Conservation (phyloP, 1,284 basidiomycete species). For the Ustilago sp. region DNA sequence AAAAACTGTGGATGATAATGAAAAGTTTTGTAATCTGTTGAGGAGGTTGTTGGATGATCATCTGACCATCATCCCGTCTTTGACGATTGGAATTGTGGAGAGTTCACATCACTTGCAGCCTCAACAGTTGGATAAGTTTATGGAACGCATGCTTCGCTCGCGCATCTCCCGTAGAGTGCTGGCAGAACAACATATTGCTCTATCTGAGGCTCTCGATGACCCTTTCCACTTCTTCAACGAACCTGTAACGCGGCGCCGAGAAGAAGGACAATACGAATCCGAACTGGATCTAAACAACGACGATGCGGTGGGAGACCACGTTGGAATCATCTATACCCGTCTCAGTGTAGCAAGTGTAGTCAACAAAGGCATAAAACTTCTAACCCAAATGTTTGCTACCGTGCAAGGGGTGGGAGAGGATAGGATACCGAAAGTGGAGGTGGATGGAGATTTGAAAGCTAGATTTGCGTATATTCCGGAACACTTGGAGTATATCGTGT, state of each 20-base stretch:
- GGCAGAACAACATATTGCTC: conserved; percentile 87
- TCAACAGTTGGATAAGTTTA: conserved; percentile 84
- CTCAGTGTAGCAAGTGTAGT: conserved; percentile 75
- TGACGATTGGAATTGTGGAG: conserved; percentile 69
- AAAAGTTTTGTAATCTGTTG: conserved; percentile 81
- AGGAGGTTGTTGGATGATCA: conserved; percentile 79
- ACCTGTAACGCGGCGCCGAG: conserved; percentile 13
- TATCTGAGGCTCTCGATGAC: conserved; percentile 74
- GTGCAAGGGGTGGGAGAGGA: conserved; percentile 71
- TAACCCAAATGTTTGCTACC: conserved; percentile 75
- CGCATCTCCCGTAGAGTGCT: conserved; percentile 88
- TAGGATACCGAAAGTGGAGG: conserved; percentile 76
- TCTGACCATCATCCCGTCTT: conserved; percentile 56
- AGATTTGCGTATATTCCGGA: conserved; percentile 87
- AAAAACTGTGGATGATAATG: conserved; percentile 80
- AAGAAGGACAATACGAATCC: conserved; percentile 12
- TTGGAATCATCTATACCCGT: conserved; percentile 86
- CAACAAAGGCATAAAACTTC: conserved; percentile 77
- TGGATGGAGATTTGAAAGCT: conserved; percentile 81
- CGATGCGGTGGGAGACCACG: conserved; percentile 72
- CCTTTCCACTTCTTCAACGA: conserved; percentile 63
- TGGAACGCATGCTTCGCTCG: conserved; percentile 89
- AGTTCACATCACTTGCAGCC: conserved; percentile 80
- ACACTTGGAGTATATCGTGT: conserved; percentile 86
- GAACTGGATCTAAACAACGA: conserved; percentile 6